Percentiles rank a stretch among this genome's conserved stretches.
These are phyloP conservation scores for Dendrothele bispora DNA, from an alignment of 768 basidiomycete genomes.

Conservation along the genomic window DNA sequence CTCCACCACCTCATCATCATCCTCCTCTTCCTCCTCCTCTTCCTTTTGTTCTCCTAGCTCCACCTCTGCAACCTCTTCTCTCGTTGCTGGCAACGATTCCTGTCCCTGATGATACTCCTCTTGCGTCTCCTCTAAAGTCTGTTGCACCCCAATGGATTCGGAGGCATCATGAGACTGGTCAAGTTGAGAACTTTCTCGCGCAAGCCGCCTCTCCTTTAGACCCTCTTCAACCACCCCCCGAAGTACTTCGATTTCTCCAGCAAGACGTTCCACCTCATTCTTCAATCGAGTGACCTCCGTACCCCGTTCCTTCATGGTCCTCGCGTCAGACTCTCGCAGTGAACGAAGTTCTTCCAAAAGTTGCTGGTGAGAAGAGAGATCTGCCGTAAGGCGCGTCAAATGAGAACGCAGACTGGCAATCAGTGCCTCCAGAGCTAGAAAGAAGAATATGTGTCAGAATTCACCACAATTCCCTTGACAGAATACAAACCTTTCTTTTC, in stretches of 20 bases:
- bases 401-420: conserved; percentile 73
- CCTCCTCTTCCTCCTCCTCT: conserved; percentile 19
- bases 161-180: conserved; percentile 18
- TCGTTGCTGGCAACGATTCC: neutral
- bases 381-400: conserved; percentile 73
- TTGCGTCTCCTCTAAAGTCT: conserved; percentile 26
- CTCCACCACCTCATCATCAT: conserved; percentile 25
- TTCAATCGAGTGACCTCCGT: conserved; percentile 67
- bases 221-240: conserved; percentile 86
- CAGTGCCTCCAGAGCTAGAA: conserved; percentile 75
- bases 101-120: conserved; percentile 9
- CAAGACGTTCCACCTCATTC: conserved; percentile 78
- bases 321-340: conserved; percentile 62
- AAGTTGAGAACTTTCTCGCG: conserved; percentile 39
- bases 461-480: conserved; percentile 20
- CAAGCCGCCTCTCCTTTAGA: conserved; percentile 65
- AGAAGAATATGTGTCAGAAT: conserved; percentile 13
- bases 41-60: conserved; percentile 21
- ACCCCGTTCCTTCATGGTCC: conserved; percentile 56
- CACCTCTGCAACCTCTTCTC: conserved; percentile 8
- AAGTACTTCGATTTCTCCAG: conserved; percentile 85
- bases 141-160: conserved; percentile 32
- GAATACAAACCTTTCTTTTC: conserved; percentile 84
- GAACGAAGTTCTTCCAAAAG: conserved; percentile 65
- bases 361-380: conserved; percentile 75